Evolutionary conservation across 495 filamentous ascomycete genomes (phyloP).

Genomic region (Talaromyces stipitatus): DNA sequence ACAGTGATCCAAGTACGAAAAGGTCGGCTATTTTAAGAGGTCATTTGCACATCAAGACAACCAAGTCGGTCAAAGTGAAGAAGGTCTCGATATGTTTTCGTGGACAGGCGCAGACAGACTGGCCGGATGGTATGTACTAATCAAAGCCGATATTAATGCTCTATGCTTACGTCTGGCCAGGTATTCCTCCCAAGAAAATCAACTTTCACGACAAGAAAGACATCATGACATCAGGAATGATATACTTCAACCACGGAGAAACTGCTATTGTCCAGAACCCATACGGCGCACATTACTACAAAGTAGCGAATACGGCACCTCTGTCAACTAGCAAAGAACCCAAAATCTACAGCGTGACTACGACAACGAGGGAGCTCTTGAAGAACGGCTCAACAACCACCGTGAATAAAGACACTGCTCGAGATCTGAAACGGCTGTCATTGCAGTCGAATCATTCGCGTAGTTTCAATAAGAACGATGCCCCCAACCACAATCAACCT

Average conservation of each 20-base stretch:
- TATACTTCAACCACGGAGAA: conserved; percentile 45
- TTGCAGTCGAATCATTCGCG: conserved; percentile 72
- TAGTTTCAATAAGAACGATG: conserved; percentile 80
- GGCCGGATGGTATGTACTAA: conserved; percentile 87
- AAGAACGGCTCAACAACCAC: conserved; percentile 31
- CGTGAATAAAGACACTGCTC: conserved; percentile 25
- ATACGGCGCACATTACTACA: conserved; percentile 42
- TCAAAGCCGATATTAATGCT: too few species aligned
- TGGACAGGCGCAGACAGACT: conserved; percentile 83
- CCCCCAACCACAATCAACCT: conserved; percentile 44
- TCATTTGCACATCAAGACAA: conserved; percentile 71
- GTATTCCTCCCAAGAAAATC: conserved; percentile 82
- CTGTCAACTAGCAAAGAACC: conserved; percentile 43
- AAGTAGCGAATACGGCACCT: conserved; percentile 31
- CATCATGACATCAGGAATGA: conserved; percentile 35
- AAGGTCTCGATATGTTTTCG: conserved; percentile 81
- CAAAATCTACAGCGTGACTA: conserved; percentile 22
- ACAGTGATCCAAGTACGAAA: conserved; percentile 58
- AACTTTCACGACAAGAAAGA: conserved; percentile 66
- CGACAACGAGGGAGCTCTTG: conserved; percentile 34
- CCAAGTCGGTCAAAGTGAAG: conserved; percentile 91
- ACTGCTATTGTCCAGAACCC: conserved; percentile 59
- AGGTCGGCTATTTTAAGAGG: conserved; percentile 81
- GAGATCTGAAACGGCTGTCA: conserved; percentile 61
- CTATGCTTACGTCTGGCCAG: too few species aligned